Evolutionary conservation across 257 asterid genomes (phyloP).

Genomic region (Ilex aquifolium): DNA sequence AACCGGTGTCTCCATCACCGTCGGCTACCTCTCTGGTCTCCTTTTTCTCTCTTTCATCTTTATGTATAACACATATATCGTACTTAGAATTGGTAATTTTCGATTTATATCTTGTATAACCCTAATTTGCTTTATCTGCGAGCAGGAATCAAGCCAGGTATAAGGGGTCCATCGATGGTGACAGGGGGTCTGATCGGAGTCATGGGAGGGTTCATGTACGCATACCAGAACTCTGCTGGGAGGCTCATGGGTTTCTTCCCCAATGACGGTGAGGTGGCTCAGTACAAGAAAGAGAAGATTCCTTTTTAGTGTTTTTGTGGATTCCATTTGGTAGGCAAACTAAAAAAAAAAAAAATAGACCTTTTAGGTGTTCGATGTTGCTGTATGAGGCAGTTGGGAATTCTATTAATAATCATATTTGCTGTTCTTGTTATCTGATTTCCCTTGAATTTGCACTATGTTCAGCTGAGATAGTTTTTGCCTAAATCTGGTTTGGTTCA

Average conservation of each 20-base stretch:
- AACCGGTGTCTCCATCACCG: constrained; percentile 84
- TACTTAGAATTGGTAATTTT: constrained; percentile 1
- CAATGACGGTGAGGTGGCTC: constrained; percentile 89
- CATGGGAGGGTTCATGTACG: constrained; percentile 97
- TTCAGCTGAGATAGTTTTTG: too few relatives aligned
- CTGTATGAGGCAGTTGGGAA: too few relatives aligned
- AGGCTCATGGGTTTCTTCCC: constrained; percentile 99
- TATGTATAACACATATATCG: too few relatives aligned
- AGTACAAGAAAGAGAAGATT: constrained; percentile 52
- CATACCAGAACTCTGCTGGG: constrained; percentile 93
- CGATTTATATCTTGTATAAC: neutral
- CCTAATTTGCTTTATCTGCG: neutral
- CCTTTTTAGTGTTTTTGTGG: constrained; percentile 24
- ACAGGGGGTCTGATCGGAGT: constrained; percentile 91
- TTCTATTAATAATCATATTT: too few relatives aligned
- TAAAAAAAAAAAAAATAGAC: neutral
- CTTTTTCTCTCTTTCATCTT: neutral
- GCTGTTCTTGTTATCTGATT: too few relatives aligned
- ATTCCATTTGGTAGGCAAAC: neutral
- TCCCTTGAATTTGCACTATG: too few relatives aligned
- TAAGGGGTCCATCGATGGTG: constrained; percentile 96
- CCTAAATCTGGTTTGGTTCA: too few relatives aligned
- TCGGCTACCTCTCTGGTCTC: constrained; percentile 89
- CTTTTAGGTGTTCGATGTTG: too few relatives aligned
- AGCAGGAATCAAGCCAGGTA: constrained; percentile 96